Percentiles rank a stretch among this genome's conserved stretches.
Conservation (phyloP, 495 filamentous ascomycete species). For the Lophium mytilinum region DNA sequence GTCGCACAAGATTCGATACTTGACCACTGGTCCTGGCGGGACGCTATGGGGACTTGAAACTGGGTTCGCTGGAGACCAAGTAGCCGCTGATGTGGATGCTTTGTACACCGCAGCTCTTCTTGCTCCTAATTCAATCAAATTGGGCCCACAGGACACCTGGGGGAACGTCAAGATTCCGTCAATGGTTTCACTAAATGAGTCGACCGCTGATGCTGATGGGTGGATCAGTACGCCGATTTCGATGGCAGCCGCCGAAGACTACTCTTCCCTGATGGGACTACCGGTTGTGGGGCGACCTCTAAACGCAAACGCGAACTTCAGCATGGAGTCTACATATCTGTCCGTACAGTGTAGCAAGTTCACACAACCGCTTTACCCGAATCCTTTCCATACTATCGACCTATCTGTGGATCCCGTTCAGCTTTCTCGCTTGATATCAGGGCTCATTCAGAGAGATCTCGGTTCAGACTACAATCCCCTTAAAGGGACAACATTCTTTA, state of each 20-base stretch:
- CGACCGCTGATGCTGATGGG: slow-evolving; percentile 5
- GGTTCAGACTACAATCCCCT: background rate
- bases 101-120: slow-evolving; percentile 15
- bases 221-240: slow-evolving; percentile 11
- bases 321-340: slow-evolving; percentile 15
- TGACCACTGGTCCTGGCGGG: slow-evolving; percentile 17
- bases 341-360: slow-evolving; percentile 6
- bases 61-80: slow-evolving; percentile 1
- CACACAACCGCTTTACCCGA: background rate
- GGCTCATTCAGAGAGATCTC: background rate
- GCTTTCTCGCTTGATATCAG: background rate
- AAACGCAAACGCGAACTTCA: slow-evolving; percentile 6
- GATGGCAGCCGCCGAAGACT: slow-evolving; percentile 3
- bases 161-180: slow-evolving; percentile 24
- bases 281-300: slow-evolving; percentile 11
- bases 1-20: slow-evolving; percentile 14
- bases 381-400: too few relatives aligned
- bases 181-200: slow-evolving; percentile 6
- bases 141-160: slow-evolving; percentile 19
- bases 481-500: background rate
- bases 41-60: slow-evolving; percentile 1
- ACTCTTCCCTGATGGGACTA: slow-evolving; percentile 17
- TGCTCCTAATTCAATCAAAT: slow-evolving; percentile 8
- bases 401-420: background rate
- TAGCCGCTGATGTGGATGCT: slow-evolving; percentile 1